These are phyloP conservation scores for Pyrenochaeta sp. DNA, from an alignment of 2,329 filamentous ascomycete genomes.

Conservation along the genomic window DNA sequence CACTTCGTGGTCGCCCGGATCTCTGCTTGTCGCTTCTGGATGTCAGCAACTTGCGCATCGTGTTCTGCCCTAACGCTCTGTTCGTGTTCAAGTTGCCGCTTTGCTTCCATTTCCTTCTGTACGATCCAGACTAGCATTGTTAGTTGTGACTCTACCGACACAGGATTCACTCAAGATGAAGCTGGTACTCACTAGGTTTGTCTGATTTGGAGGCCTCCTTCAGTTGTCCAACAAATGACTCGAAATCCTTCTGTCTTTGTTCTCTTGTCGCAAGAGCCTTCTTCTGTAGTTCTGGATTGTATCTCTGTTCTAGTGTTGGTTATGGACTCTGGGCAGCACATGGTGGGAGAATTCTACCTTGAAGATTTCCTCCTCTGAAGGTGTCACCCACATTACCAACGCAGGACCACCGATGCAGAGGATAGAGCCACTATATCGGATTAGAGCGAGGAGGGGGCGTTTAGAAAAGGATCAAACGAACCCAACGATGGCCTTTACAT, in stretches of 20 bases:
- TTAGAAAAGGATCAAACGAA: slow-evolving; percentile 23
- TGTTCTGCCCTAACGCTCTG: slow-evolving; percentile 40
- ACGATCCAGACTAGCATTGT: slow-evolving; percentile 43
- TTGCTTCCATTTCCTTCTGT: slow-evolving; percentile 43
- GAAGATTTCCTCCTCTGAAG: slow-evolving; percentile 91
- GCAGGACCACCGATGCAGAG: slow-evolving; percentile 86
- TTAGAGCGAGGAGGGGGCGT: slow-evolving; percentile 25
- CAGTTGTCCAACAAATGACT: slow-evolving; percentile 82
- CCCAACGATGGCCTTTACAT: slow-evolving; percentile 45
- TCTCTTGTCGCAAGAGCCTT: slow-evolving; percentile 81
- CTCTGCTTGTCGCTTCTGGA: slow-evolving; percentile 42
- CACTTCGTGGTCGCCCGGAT: slow-evolving; percentile 41
- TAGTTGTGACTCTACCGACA: slow-evolving; percentile 9
- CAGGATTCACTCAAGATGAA: background rate
- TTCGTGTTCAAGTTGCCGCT: slow-evolving; percentile 33
- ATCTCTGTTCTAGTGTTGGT: slow-evolving; percentile 61
- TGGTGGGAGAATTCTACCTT: slow-evolving; percentile 52
- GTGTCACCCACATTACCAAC: slow-evolving; percentile 78
- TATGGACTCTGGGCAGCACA: slow-evolving; percentile 10
- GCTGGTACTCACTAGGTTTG: slow-evolving; percentile 75
- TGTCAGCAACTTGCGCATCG: slow-evolving; percentile 39
- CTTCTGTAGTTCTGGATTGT: slow-evolving; percentile 94
- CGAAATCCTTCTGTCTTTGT: slow-evolving; percentile 82
- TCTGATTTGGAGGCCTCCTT: slow-evolving; percentile 91
- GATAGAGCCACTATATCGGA: slow-evolving; percentile 66